phyloP scores from a whole-genome alignment of 2,329 filamentous ascomycete species.

The Aspergillus cejpii region DNA sequence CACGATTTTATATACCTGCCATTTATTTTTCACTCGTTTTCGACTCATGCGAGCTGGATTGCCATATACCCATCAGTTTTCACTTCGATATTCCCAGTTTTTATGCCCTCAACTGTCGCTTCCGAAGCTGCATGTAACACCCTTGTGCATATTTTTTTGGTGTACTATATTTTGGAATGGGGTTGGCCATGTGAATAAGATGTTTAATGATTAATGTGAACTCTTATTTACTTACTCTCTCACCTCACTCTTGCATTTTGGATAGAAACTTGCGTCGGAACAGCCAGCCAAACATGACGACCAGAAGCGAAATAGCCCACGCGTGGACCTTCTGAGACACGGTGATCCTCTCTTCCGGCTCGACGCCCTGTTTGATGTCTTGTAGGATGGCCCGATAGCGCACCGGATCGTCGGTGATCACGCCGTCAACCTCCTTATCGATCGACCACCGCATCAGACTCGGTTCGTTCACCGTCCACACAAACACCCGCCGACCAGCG shows the following conservation, averaged over 20 bases:
- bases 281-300: neutral
- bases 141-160: neutral
- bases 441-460: slow-evolving; percentile 78
- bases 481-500: slow-evolving; percentile 56
- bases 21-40: neutral
- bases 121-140: neutral
- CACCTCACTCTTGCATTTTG: neutral
- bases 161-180: neutral
- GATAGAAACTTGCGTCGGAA: neutral
- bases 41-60: neutral
- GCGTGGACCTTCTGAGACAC: neutral
- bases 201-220: neutral
- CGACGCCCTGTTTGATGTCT: neutral
- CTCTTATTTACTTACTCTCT: neutral
- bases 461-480: slow-evolving; percentile 82
- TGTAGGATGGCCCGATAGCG: neutral
- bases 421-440: slow-evolving; percentile 60
- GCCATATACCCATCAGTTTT: neutral
- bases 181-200: neutral
- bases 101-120: neutral
- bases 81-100: neutral
- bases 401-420: slow-evolving; percentile 77
- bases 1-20: neutral
- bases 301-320: neutral
- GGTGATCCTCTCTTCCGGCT: neutral